These are phyloP conservation scores for Ceriops zippeliana DNA, from an alignment of 345 rosid genomes.

Conservation along the genomic window DNA sequence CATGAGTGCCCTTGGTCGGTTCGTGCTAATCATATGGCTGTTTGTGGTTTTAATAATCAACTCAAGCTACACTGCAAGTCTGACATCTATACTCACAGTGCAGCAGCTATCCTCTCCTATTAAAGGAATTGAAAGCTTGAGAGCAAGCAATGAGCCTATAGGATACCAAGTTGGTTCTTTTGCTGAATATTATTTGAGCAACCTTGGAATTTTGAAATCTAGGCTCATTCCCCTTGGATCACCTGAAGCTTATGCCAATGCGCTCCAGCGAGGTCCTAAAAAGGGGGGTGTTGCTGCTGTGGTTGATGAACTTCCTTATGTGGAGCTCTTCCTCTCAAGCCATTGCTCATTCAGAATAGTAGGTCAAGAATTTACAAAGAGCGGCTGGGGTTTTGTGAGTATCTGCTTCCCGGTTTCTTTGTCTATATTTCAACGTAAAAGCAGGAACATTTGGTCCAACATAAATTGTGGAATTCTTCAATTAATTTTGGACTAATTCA, in stretches of 20 bases:
- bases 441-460: background rate
- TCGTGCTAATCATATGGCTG: conserved; percentile 86
- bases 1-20: conserved; percentile 73
- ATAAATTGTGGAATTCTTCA: background rate
- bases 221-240: conserved; percentile 74
- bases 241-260: conserved; percentile 72
- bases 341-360: conserved; percentile 71
- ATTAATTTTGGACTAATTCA: background rate
- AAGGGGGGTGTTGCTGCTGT: conserved; percentile 91
- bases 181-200: conserved; percentile 64
- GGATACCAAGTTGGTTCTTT: conserved; percentile 92
- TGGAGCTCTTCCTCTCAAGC: conserved; percentile 70
- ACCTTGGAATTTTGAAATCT: conserved; percentile 63
- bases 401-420: conserved; percentile 8
- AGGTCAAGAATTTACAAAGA: conserved; percentile 84
- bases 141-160: conserved; percentile 52
- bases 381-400: conserved; percentile 96
- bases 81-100: conserved; percentile 90
- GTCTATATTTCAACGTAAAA: background rate
- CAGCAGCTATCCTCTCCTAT: conserved; percentile 79
- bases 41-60: conserved; percentile 86
- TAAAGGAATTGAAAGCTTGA: conserved; percentile 77
- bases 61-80: conserved; percentile 95
- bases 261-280: conserved; percentile 61
- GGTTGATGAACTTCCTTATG: conserved; percentile 79